Base-by-base conservation (phyloP, 495 filamentous ascomycete species). In the Pseudevernia furfuracea region DNA sequence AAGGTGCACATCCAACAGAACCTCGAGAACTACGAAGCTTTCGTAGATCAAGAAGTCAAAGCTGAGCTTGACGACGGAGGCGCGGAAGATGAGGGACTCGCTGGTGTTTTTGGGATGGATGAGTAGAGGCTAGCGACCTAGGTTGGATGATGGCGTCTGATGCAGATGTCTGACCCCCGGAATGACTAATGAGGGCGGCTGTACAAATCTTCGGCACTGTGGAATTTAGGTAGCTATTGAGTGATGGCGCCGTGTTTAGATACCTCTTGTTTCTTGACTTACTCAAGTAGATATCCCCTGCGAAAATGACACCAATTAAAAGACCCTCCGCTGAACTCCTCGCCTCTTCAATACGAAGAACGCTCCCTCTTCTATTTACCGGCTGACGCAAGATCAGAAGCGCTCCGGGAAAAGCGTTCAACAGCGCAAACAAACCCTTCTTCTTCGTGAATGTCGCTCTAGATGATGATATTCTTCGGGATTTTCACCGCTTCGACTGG, bases 1-100 rank as follows among this genome's bases (percentile, higher is more conserved):
- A 98, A 98, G 78, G 87, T 97, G 62, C 94, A 97, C 72, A 82
- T 98, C 55, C 94, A 97, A 74, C 90, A 90, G 75, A 86, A 84
- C 61, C 77, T 98, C 43, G 92, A 96, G 74, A 89, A 92, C 70
- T 96, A 96, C 73, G 93, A 97, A 74, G 86, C 83, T 58, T 95
- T 96, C 71, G 90, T 94, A 5, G 88, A 89, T 25, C 89, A 93
- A 68, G 93, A 97, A 79, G 86, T 95, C 44, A 88, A 93, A 77
- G 85, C 87, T 74, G 91, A 96, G 78, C 75, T 90, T 28, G 85
- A 81, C 36, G 82, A 79, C 15, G 82, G 80, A 32, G 81, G 80
- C 56, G 80, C 83, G 6, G 67, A 62, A 21, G 69, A 61, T 10
- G 69, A 58, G 30, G 59, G 38, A 14, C 36, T 62, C 23, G 59